Evolutionary conservation across 2,329 filamentous ascomycete genomes (phyloP).

Genomic region (Aspergillus phoenicis): DNA sequence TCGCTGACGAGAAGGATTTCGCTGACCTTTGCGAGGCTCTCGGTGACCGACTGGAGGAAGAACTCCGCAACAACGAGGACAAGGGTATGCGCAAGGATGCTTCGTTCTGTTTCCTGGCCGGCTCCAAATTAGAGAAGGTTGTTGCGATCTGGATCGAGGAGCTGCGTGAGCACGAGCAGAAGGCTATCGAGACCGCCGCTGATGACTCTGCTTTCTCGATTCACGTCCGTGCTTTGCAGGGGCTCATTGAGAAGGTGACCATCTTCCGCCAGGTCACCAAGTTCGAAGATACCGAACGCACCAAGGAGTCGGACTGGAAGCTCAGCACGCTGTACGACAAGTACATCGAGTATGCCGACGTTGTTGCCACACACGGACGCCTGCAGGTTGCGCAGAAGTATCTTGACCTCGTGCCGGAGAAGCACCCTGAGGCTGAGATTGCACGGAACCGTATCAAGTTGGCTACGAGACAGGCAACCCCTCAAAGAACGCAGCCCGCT

Average conservation of each 20-base stretch:
- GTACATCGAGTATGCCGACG: conserved; percentile 95
- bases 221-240: conserved; percentile 83
- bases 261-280: conserved; percentile 93
- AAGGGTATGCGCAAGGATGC: conserved; percentile 74
- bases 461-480: conserved; percentile 68
- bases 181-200: conserved; percentile 67
- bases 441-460: conserved; percentile 82
- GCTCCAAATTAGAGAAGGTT: conserved; percentile 96
- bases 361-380: conserved; percentile 87
- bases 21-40: conserved; percentile 92
- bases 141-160: conserved; percentile 92
- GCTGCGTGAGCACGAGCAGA: conserved; percentile 79
- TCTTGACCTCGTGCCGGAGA: conserved; percentile 78
- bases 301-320: conserved; percentile 80
- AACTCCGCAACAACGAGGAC: conserved; percentile 58
- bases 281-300: conserved; percentile 78
- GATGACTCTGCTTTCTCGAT: conserved; percentile 86
- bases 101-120: conserved; percentile 93
- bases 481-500: conserved; percentile 47
- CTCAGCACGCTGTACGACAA: conserved; percentile 85
- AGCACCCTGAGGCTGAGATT: conserved; percentile 84
- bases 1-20: conserved; percentile 87
- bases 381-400: conserved; percentile 87
- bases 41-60: conserved; percentile 84
- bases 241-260: conserved; percentile 97